Evolutionary conservation across 108 stramenopile species (phyloP), one percentile per base, ranked within the genome.

Genomic region (Stephanodiscus triporus): DNA sequence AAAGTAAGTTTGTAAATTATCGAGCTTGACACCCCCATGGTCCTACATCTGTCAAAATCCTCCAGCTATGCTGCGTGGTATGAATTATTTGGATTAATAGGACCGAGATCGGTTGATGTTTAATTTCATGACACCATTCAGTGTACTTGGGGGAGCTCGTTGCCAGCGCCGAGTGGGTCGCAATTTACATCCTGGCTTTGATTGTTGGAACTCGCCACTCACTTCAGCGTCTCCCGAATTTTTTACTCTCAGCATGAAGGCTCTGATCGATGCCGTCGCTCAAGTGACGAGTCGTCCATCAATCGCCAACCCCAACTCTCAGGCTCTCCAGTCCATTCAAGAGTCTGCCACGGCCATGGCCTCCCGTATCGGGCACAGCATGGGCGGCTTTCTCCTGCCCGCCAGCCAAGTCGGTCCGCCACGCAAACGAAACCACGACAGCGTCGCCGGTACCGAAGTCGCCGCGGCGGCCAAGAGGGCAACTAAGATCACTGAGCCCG

Each of bases 261-360:
- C 73, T 1, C 73, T 74, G 56, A 55, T 66, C 16, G 73, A 74
- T 65, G 73, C 73, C 23, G 64, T 38, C 26, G 42, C 17, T 51
- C 63, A 54, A 27, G 72, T 73, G 32, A 63, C 62, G 4, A 42
- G 53, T 47, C n/a, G 58, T n/a, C 58, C 58, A 9, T 0, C n/a
- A 59, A 1, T 59, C 32, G 34, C 27, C 27, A 10, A 30, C 29
- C 7, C 24, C 30, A 20, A 42, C 63, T 11, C 63, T 24, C 63
- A 22, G 23, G 36, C 42, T 20, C 20, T 26, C 17, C 42, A 43
- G 0, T n/a, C 5, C 17, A 10, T 30, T 14, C 40, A 19, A 27
- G 13, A 14, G 1, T 6, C 27, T 1, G 13, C 6, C 16, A n/a
- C 50, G n/a, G 32, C 27, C 45, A 30, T 50, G 7, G 49, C n/a